phyloP scores from a whole-genome alignment of 2,329 filamentous ascomycete species.

The Sordariomycetes sp. region DNA sequence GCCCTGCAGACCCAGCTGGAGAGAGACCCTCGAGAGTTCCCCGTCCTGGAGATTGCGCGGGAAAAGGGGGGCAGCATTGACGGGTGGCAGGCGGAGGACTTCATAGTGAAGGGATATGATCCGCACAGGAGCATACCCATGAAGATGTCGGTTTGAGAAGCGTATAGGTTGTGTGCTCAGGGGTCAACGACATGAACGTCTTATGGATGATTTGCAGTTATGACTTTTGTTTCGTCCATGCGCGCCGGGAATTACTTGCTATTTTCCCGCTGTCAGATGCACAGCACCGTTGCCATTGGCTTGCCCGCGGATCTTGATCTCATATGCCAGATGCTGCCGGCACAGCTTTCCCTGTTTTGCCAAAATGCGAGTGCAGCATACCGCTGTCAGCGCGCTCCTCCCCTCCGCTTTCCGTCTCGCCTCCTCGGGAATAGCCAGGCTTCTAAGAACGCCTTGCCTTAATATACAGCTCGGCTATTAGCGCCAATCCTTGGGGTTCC shows the following conservation, averaged over 20 bases:
- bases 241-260: background rate
- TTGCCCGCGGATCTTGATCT: background rate
- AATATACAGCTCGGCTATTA: background rate
- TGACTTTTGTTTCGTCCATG: background rate
- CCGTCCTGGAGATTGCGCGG: slow-evolving; percentile 61
- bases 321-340: slow-evolving; percentile 1
- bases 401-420: background rate
- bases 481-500: background rate
- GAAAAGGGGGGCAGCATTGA: slow-evolving; percentile 69
- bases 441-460: background rate
- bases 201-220: background rate
- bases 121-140: slow-evolving; percentile 89
- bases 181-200: background rate
- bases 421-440: background rate
- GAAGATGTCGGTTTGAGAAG: slow-evolving; percentile 87
- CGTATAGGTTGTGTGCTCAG: background rate
- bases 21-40: slow-evolving; percentile 73
- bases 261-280: background rate
- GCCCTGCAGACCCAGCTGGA: slow-evolving; percentile 72
- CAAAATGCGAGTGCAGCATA: background rate
- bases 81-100: slow-evolving; percentile 81
- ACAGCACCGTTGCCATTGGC: background rate
- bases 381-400: background rate
- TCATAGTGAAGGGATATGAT: slow-evolving; percentile 77
- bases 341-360: slow-evolving; percentile 3